Conservation (phyloP, 179 eudicot species). For the Camellia oleifera region DNA sequence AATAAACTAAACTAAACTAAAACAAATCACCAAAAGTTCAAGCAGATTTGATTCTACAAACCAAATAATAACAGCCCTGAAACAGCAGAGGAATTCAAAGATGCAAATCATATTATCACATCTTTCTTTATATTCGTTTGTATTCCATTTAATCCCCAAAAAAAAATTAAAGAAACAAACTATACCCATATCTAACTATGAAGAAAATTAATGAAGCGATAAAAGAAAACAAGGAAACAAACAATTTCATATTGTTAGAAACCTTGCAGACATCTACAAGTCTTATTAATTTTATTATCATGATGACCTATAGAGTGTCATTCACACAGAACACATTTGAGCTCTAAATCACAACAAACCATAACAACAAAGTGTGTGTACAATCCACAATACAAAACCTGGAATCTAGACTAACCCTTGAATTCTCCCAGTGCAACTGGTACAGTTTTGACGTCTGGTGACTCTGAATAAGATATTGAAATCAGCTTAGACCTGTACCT, state of each 20-base stretch:
- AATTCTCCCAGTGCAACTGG: conserved; percentile 17
- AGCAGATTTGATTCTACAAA: not conserved
- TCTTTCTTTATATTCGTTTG: not conserved
- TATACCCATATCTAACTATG: no score
- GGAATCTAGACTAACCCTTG: conserved; percentile 13
- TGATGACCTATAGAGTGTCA: not conserved
- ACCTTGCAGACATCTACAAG: not conserved
- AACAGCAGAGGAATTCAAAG: not conserved
- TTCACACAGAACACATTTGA: not conserved
- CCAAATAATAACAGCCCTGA: not conserved
- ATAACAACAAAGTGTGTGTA: not conserved
- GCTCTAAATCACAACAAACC: conserved; percentile 7
- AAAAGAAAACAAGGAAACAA: not conserved
- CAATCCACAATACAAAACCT: not conserved
- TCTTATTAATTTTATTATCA: not conserved
- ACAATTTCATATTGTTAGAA: not conserved
- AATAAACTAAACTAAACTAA: no score
- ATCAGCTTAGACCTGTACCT: conserved; percentile 30
- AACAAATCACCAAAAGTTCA: not conserved
- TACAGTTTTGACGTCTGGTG: conserved; percentile 22
- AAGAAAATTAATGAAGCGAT: no score
- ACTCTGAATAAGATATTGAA: conserved; percentile 27
- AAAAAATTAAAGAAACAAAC: no score
- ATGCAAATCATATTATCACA: conserved; percentile 4
- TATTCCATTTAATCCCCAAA: not conserved